phyloP scores from a whole-genome alignment of 2,329 filamentous ascomycete genomes.

The Fusarium sp. region DNA sequence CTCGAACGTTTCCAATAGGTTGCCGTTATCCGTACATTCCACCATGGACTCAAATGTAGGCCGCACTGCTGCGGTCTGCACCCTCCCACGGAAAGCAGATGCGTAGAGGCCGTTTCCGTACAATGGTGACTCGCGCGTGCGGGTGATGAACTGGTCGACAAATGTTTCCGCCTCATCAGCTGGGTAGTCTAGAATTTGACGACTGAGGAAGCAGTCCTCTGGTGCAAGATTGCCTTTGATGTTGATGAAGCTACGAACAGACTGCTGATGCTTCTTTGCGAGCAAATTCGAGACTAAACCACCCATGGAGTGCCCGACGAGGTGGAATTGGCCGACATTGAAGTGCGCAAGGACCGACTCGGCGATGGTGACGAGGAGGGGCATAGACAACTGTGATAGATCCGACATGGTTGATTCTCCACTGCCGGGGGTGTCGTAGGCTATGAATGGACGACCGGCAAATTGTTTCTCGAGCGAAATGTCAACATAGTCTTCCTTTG shows the following conservation, averaged over 20 bases:
- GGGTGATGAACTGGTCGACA: not conserved
- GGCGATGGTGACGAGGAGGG: not conserved
- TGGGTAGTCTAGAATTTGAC: not conserved
- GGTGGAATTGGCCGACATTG: not conserved
- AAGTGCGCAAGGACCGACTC: not conserved
- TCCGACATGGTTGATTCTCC: conserved; percentile 1
- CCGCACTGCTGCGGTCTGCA: not conserved
- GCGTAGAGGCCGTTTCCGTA: not conserved
- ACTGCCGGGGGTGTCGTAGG: not conserved
- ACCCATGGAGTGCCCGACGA: not conserved
- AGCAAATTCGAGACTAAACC: not conserved
- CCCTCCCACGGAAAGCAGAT: not conserved
- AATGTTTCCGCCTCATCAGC: not conserved
- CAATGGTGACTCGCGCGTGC: not conserved
- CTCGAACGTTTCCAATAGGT: not conserved
- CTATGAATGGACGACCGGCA: not conserved
- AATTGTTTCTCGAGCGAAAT: not conserved
- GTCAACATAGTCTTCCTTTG: not conserved
- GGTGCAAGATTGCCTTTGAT: not conserved
- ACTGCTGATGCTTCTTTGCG: not conserved
- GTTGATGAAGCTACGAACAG: not conserved
- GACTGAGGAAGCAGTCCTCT: not conserved
- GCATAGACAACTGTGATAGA: not conserved
- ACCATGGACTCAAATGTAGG: not conserved
- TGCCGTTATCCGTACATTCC: not conserved